Evolutionary conservation across 2,329 filamentous ascomycete species (phyloP).

Genomic region (Beauveria varroae): DNA sequence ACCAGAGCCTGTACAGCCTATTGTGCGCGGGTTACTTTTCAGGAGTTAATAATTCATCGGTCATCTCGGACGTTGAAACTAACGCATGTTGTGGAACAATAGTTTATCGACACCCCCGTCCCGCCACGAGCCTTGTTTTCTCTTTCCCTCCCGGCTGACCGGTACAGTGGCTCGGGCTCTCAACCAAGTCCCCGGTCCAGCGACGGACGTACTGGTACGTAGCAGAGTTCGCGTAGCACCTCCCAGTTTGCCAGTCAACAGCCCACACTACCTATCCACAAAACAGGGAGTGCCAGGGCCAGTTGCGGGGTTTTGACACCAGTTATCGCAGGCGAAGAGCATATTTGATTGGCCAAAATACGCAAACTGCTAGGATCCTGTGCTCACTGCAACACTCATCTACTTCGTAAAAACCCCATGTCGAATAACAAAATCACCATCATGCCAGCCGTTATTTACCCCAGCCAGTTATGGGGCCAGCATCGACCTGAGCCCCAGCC

Average conservation of each 20-base stretch:
- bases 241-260: too few species aligned
- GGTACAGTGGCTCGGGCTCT: constrained; percentile 4
- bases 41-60: too few species aligned
- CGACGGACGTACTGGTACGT: background rate
- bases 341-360: constrained; percentile 6
- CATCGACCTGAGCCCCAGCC: background rate
- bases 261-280: too few species aligned
- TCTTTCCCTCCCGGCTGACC: constrained; percentile 2
- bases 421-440: background rate
- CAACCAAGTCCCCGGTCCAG: constrained; percentile 5
- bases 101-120: background rate
- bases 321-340: background rate
- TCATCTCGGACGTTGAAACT: background rate
- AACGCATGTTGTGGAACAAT: background rate
- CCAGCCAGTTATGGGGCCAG: background rate
- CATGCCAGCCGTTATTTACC: background rate
- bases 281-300: background rate
- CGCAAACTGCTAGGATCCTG: background rate
- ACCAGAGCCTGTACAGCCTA: too few species aligned
- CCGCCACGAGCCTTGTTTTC: background rate
- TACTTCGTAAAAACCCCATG: background rate
- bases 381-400: background rate
- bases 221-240: background rate
- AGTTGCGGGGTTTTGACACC: constrained; percentile 1
- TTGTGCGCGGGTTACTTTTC: background rate